phyloP scores from a whole-genome alignment of 108 stramenopile species.

The Parietichytrium sp. region DNA sequence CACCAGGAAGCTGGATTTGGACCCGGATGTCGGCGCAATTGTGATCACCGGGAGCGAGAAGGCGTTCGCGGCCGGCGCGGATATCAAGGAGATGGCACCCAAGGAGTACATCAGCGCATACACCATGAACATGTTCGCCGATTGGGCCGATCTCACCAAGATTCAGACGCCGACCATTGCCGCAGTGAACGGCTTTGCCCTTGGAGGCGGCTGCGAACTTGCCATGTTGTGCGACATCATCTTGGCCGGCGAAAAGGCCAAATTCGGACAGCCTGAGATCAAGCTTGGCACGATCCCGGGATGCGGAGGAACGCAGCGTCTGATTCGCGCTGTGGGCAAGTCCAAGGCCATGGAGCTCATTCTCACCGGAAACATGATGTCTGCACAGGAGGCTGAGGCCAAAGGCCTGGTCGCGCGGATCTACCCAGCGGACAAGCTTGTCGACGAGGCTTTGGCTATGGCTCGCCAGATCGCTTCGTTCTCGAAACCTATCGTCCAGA shows the following conservation, averaged over 20 bases:
- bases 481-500: constrained; percentile 73
- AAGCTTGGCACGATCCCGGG: constrained; percentile 93
- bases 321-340: constrained; percentile 92
- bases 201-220: constrained; percentile 96
- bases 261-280: constrained; percentile 98
- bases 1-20: constrained; percentile 54
- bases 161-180: constrained; percentile 78
- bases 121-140: constrained; percentile 83
- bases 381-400: constrained; percentile 78
- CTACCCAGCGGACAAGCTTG: constrained; percentile 70
- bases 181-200: constrained; percentile 92
- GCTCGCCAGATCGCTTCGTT: constrained; percentile 81
- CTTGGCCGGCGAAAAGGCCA: constrained; percentile 82
- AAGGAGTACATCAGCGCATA: constrained; percentile 74
- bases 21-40: constrained; percentile 77
- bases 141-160: constrained; percentile 79
- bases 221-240: constrained; percentile 99
- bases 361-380: constrained; percentile 85
- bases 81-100: constrained; percentile 89
- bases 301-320: constrained; percentile 88
- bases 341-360: constrained; percentile 96
- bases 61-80: constrained; percentile 93
- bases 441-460: constrained; percentile 84
- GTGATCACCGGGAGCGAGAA: constrained; percentile 90
- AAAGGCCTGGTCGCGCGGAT: constrained; percentile 88